phyloP scores from a whole-genome alignment of 2,329 filamentous ascomycete genomes.

The Fusarium sp. region DNA sequence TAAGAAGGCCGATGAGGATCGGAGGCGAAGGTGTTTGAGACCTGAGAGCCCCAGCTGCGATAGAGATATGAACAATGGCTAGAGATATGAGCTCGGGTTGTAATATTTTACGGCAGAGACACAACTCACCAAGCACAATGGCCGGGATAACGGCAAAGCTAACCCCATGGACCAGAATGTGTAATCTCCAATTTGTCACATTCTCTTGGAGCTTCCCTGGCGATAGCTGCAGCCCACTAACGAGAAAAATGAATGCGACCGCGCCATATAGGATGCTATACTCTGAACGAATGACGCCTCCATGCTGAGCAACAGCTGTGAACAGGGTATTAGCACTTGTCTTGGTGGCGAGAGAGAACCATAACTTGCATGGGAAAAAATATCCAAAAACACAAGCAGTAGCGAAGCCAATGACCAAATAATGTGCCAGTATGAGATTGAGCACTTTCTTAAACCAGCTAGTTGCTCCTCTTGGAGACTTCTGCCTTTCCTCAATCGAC shows the following conservation, averaged over 20 bases:
- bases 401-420: slow-evolving; percentile 71
- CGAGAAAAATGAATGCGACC: slow-evolving; percentile 74
- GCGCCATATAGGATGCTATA: slow-evolving; percentile 73
- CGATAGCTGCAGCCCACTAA: slow-evolving; percentile 75
- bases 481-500: slow-evolving; percentile 26
- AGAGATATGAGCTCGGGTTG: slow-evolving; percentile 17
- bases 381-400: slow-evolving; percentile 59
- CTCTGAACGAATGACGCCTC: slow-evolving; percentile 61
- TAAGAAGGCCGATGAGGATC: slow-evolving; percentile 73
- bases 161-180: slow-evolving; percentile 72
- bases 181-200: slow-evolving; percentile 72
- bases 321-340: slow-evolving; percentile 5
- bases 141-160: slow-evolving; percentile 74
- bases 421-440: slow-evolving; percentile 63
- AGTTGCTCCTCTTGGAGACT: neutral
- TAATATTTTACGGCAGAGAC: neutral
- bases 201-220: slow-evolving; percentile 69
- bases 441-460: slow-evolving; percentile 30
- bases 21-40: slow-evolving; percentile 69
- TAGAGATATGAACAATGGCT: slow-evolving; percentile 58
- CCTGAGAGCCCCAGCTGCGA: slow-evolving; percentile 57
- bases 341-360: neutral
- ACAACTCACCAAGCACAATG: slow-evolving; percentile 62
- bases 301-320: slow-evolving; percentile 57
- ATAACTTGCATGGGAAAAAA: slow-evolving; percentile 53